Evolutionary conservation across 1,139 yeast species (phyloP), one percentile per base, ranked within the genome.

Genomic region (Debaryomyces sp.): DNA sequence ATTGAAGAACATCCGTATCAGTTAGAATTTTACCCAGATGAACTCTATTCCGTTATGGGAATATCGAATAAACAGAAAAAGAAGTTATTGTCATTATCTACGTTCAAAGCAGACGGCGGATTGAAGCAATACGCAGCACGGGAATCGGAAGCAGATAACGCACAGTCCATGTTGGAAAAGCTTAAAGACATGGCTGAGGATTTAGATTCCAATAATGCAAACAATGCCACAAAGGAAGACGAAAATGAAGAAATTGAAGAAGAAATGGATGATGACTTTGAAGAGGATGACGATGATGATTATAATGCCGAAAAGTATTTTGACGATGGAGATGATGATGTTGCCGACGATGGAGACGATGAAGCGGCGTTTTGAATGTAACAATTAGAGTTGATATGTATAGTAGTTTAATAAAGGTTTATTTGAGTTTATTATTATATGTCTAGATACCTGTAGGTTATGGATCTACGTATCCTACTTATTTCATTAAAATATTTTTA

Each of bases 1-100:
- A 81, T 88, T 15, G 87, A 86, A 55, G 96, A 89, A 50, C 95
- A 89, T 68, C 96, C 97, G 1, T 90, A 86, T 63, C 79, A 80
- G 52, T 58, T 80, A 24, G 83, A 81, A 49, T 77, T 87, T 53
- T 89, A 92, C 66, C 98, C 98, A 1, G 77, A 74, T 23, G 98
- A 94, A 64, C 72, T 94, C 50, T 85, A 88, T 57, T 70, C 78
- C 23, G 89, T 86, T 29, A 84, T 87, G 87, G 94, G 92, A 3
- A 78, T 85, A 9, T 77, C 80, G 53, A 79, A 76, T 54, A 75
- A 76, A 59, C 79, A 78, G 61, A 75, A 74, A 58, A 73, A 73
- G 61, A 81, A 81, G 57, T 64, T 82, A n/a, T 65, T 85, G 46
- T 71, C 78, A 21, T 61, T 84, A 43, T 76, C 85, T 0, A 71